These are phyloP conservation scores for Oryza glaberrima DNA, from an alignment of 176 grass and related monocot genomes.

Conservation along the genomic window DNA sequence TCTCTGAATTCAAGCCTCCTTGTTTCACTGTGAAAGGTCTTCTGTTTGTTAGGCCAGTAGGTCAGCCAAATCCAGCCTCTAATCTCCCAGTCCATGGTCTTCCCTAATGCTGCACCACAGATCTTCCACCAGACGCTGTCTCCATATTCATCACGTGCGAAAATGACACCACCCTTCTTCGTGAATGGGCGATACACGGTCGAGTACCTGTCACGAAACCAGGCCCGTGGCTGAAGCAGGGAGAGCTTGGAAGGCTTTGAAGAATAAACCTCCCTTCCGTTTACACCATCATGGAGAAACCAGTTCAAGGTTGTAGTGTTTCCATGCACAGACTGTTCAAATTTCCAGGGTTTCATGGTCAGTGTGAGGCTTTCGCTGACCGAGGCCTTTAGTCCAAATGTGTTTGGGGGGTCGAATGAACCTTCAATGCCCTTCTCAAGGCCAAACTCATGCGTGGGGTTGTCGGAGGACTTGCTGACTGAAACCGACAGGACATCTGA, in stretches of 20 bases:
- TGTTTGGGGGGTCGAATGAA: slow-evolving; percentile 70
- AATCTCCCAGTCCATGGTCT: slow-evolving; percentile 82
- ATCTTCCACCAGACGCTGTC: slow-evolving; percentile 91
- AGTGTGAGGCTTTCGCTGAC: slow-evolving; percentile 59
- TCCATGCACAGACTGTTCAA: slow-evolving; percentile 79
- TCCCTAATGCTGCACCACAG: slow-evolving; percentile 47
- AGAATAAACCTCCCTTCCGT: slow-evolving; percentile 75
- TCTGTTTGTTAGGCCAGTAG: slow-evolving; percentile 96
- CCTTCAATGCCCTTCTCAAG: slow-evolving; percentile 71
- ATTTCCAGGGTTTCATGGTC: slow-evolving; percentile 94
- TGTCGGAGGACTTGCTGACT: slow-evolving; percentile 79
- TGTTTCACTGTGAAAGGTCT: slow-evolving; percentile 73
- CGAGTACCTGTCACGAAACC: slow-evolving; percentile 82
- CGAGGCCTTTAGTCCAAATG: slow-evolving; percentile 62
- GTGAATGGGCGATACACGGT: slow-evolving; percentile 75
- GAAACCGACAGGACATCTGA: slow-evolving; percentile 73
- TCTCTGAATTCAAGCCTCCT: slow-evolving; percentile 77
- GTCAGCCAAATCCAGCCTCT: slow-evolving; percentile 81
- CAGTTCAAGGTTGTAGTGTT: slow-evolving; percentile 65
- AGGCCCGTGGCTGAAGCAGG: slow-evolving; percentile 70
- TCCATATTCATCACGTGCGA: slow-evolving; percentile 85
- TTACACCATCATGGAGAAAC: slow-evolving; percentile 80
- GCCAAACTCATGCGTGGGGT: slow-evolving; percentile 71
- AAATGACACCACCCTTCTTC: slow-evolving; percentile 76
- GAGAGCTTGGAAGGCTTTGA: slow-evolving; percentile 76